Evolutionary conservation across 2,329 filamentous ascomycete genomes (phyloP).

Genomic region (Phialophora verrucosa): DNA sequence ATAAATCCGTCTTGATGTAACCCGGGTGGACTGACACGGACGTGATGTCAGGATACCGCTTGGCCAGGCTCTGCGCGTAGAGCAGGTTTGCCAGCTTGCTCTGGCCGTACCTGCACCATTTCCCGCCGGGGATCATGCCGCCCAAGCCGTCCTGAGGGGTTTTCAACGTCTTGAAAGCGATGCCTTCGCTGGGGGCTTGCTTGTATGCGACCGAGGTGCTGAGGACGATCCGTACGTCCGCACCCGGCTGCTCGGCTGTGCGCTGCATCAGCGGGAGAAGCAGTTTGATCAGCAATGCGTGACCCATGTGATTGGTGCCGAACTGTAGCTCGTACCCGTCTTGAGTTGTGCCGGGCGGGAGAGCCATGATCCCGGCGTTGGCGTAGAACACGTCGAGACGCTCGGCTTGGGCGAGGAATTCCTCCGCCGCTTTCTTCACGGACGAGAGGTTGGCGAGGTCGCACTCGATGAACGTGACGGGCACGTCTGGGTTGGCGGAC

Average conservation of each 20-base stretch:
- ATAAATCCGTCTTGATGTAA: constrained; percentile 54
- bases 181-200: constrained; percentile 41
- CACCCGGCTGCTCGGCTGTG: constrained; percentile 42
- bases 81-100: constrained; percentile 60
- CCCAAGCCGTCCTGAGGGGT: constrained; percentile 15
- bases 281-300: constrained; percentile 53
- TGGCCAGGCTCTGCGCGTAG: constrained; percentile 51
- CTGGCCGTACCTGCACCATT: constrained; percentile 52
- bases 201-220: constrained; percentile 47
- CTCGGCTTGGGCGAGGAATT: constrained; percentile 48
- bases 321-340: constrained; percentile 54
- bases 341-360: constrained; percentile 47
- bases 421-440: constrained; percentile 51
- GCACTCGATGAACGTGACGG: constrained; percentile 54
- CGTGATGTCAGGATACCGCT: constrained; percentile 54
- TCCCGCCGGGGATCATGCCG: constrained; percentile 13
- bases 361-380: constrained; percentile 56
- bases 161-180: constrained; percentile 36
- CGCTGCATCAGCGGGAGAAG: constrained; percentile 50
- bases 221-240: constrained; percentile 48
- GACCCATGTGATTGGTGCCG: constrained; percentile 55
- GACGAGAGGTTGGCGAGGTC: constrained; percentile 59
- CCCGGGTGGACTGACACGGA: constrained; percentile 57
- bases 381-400: constrained; percentile 55
- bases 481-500: constrained; percentile 39